phyloP scores from a whole-genome alignment of 257 asterid species.

The Scutellaria barbata region DNA sequence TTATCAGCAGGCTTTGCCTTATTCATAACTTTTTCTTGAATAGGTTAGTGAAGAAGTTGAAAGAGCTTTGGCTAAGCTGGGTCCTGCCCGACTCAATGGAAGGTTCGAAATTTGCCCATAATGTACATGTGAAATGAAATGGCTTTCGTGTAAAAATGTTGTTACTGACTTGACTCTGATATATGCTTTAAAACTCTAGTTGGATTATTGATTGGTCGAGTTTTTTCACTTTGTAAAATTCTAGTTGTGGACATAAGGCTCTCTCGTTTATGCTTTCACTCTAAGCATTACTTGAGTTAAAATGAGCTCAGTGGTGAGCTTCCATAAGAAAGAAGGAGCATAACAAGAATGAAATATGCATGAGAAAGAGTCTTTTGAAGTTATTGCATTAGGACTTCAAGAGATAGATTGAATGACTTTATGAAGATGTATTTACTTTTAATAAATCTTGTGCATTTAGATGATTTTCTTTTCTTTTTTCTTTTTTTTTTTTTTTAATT shows the following conservation, averaged over 20 bases:
- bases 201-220: not conserved
- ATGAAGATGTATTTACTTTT: not conserved
- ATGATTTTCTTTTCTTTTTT: too few species aligned
- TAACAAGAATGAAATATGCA: not conserved
- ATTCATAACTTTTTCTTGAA: slow-evolving; percentile 32
- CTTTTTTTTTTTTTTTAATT: too few species aligned
- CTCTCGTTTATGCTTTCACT: not conserved
- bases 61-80: slow-evolving; percentile 94
- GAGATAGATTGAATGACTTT: not conserved
- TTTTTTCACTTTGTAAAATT: not conserved
- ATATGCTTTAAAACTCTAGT: slow-evolving; percentile 11
- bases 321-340: slow-evolving; percentile 3
- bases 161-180: not conserved
- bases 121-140: slow-evolving; percentile 4
- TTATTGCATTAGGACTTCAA: not conserved
- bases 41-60: slow-evolving; percentile 99
- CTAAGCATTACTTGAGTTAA: slow-evolving; percentile 9
- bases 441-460: not conserved
- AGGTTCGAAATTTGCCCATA: slow-evolving; percentile 34
- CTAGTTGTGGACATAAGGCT: not conserved
- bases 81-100: slow-evolving; percentile 64
- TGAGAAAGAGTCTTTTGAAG: slow-evolving; percentile 9
- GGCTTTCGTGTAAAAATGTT: not conserved
- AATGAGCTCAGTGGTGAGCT: slow-evolving; percentile 1
- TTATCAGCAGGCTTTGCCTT: slow-evolving; percentile 19